These are phyloP conservation scores for Naganishia sp. DNA, from an alignment of 1,284 basidiomycete genomes.

Conservation along the genomic window DNA sequence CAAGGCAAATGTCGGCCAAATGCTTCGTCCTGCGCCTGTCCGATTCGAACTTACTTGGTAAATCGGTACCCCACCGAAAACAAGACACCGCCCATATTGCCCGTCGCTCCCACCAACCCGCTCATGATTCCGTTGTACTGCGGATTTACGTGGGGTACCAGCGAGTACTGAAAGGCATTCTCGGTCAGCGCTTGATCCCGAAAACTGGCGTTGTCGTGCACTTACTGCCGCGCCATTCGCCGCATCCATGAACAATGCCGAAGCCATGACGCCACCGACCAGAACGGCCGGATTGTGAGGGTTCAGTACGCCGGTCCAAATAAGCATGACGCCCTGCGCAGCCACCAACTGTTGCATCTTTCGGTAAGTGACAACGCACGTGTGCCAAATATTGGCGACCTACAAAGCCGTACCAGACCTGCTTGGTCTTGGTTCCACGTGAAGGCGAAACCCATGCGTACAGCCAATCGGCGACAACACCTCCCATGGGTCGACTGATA, in stretches of 20 bases:
- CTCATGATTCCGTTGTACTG: slow-evolving; percentile 32
- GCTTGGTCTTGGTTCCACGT: slow-evolving; percentile 28
- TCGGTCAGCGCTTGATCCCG: neutral
- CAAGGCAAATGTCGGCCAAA: neutral
- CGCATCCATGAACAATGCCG: slow-evolving; percentile 30
- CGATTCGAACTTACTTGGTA: slow-evolving; percentile 8
- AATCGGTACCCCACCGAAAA: slow-evolving; percentile 28
- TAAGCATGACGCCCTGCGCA: slow-evolving; percentile 28
- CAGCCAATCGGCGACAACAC: slow-evolving; percentile 59
- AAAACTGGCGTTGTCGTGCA: neutral
- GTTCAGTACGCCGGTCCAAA: slow-evolving; percentile 27
- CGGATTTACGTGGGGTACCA: slow-evolving; percentile 31
- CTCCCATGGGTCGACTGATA: slow-evolving; percentile 60
- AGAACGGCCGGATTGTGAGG: slow-evolving; percentile 17
- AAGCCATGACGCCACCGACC: slow-evolving; percentile 25
- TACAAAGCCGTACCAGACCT: slow-evolving; percentile 30
- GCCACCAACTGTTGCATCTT: slow-evolving; percentile 18
- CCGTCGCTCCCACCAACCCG: slow-evolving; percentile 20
- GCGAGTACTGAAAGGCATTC: slow-evolving; percentile 10
- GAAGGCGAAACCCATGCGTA: slow-evolving; percentile 46
- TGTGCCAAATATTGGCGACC: neutral
- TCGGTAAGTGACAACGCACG: neutral
- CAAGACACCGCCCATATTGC: slow-evolving; percentile 29
- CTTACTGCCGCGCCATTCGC: slow-evolving; percentile 25
- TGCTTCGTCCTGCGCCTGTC: neutral